These are phyloP conservation scores for Termitomyces sp. DNA, from an alignment of 768 basidiomycete species.

Conservation along the genomic window DNA sequence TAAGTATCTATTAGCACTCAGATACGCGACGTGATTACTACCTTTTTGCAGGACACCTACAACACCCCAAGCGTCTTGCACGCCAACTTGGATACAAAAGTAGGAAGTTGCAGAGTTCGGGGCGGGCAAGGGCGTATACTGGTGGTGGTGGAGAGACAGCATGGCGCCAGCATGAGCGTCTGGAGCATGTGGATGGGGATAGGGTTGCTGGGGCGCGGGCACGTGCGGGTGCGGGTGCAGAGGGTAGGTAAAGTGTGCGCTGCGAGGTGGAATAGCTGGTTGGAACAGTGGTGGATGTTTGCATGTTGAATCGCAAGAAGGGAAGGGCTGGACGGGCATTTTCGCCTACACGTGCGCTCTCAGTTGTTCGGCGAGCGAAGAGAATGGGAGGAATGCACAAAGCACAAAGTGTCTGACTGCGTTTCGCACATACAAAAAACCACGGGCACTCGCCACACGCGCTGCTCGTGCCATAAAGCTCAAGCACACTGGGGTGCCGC, in stretches of 20 bases:
- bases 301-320: slow-evolving; percentile 18
- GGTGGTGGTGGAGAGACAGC: no score
- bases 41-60: slow-evolving; percentile 37
- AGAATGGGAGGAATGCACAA: slow-evolving; percentile 25
- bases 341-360: slow-evolving; percentile 4
- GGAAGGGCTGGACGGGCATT: background rate
- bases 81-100: slow-evolving; percentile 85
- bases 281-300: no score
- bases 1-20: slow-evolving; percentile 54
- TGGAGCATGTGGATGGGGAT: no score
- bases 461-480: slow-evolving; percentile 75
- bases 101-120: no score
- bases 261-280: no score
- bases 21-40: slow-evolving; percentile 22
- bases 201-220: no score
- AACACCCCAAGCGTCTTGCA: slow-evolving; percentile 89
- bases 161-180: no score
- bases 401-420: slow-evolving; percentile 47
- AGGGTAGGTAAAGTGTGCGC: no score
- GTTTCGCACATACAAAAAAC: slow-evolving; percentile 76
- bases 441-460: slow-evolving; percentile 65
- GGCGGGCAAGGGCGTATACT: no score
- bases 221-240: no score
- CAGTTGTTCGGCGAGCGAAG: background rate
- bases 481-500: slow-evolving; percentile 64